Evolutionary conservation across 352 stramenopile species (phyloP), one percentile per base, ranked within the genome.

Genomic region (Globisporangium viniferum): DNA sequence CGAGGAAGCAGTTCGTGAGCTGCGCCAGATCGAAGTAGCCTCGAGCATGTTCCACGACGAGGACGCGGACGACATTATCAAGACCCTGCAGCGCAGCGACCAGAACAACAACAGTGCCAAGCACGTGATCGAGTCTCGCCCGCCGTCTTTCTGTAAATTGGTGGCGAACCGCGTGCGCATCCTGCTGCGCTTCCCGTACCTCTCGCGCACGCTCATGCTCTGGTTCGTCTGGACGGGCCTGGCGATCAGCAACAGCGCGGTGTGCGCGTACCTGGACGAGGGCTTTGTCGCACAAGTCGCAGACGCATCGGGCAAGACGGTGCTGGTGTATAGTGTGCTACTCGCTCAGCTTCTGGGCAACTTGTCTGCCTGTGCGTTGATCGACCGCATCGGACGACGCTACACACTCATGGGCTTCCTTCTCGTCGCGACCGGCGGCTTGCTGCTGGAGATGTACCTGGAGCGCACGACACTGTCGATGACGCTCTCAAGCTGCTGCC

Each of bases 1-100:
- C 22, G 73, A 87, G 15, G 76, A 88, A 67, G 82, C 84, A 20
- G 65, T 90, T 29, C 66, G 54, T 18, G 62, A 86, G 15, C 60
- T 92, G 8, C 69, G 78, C 20, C 70, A 67, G 41, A 87, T 92
- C 58, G 84, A 92, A 24, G 29, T 35, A 6, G 3, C 9, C 20
- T 57, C 51, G 3, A 57, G 51, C 24, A n/a, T 57, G 24, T 57
- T 57, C 51, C 24, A 57, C 10, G 14, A 29, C 12, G 22, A 57
- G 5, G 51, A 35, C 22, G 51, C 12, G 2, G 51, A 57, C 24
- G 51, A 35, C 12, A 9, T 15, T 6, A 57, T 57, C 51, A 24
- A 29, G 57, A 14, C 18, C 1, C 5, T 29, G 35, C 4, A 35
- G 8, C 18, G 18, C 14, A 22, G 8, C 10, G 57, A 46, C 18